Evolutionary conservation across 2,329 filamentous ascomycete genomes (phyloP).

Genomic region (Diaporthe australafricana): DNA sequence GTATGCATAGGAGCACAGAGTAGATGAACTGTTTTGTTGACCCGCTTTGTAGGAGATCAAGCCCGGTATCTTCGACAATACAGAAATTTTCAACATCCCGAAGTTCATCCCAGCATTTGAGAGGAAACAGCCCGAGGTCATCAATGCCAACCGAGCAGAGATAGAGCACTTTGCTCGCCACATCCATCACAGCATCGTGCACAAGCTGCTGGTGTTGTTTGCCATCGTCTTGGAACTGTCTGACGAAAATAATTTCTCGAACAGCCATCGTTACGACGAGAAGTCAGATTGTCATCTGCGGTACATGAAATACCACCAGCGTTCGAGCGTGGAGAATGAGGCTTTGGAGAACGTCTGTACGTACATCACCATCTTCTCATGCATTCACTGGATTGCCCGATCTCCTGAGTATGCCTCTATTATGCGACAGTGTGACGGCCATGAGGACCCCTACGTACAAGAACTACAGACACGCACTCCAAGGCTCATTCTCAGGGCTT

Average conservation of each 20-base stretch:
- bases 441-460: too few species aligned
- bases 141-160: slow-evolving; percentile 45
- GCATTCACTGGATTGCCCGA: neutral
- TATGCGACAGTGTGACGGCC: too few species aligned
- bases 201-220: slow-evolving; percentile 50
- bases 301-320: slow-evolving; percentile 69
- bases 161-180: slow-evolving; percentile 48
- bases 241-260: slow-evolving; percentile 62
- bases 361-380: neutral
- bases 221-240: slow-evolving; percentile 67
- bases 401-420: neutral
- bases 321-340: slow-evolving; percentile 57
- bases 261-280: slow-evolving; percentile 64
- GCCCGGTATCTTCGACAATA: slow-evolving; percentile 48
- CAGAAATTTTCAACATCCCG: slow-evolving; percentile 54
- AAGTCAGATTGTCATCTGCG: slow-evolving; percentile 67
- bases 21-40: slow-evolving; percentile 43
- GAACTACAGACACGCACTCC: too few species aligned
- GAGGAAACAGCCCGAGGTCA: slow-evolving; percentile 37
- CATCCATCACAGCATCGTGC: slow-evolving; percentile 47
- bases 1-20: slow-evolving; percentile 41
- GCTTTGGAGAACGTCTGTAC: slow-evolving; percentile 27
- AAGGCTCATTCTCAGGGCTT: neutral
- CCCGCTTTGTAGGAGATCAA: neutral
- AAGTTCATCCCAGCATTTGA: slow-evolving; percentile 49